phyloP scores from a whole-genome alignment of 2,329 filamentous ascomycete genomes.

The Cladophialophora psammophila region DNA sequence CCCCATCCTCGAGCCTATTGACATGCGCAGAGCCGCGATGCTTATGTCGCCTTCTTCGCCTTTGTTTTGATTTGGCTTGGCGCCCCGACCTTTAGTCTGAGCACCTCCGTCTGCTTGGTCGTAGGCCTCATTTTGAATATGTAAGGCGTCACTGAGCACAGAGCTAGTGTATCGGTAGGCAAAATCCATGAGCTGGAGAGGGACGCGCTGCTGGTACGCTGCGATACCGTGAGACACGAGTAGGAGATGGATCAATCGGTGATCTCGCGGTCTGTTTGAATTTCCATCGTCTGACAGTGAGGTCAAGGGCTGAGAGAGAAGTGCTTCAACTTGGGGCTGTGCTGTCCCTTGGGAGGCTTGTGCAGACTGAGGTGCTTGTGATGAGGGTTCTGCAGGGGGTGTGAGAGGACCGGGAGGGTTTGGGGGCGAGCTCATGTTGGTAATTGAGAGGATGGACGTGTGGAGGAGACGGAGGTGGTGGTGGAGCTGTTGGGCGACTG shows the following conservation, averaged over 20 bases:
- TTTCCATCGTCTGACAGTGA: constrained; percentile 56
- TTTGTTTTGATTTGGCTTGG: constrained; percentile 47
- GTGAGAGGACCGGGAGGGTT: constrained; percentile 48
- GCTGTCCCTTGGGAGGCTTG: constrained; percentile 32
- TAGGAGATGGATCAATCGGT: constrained; percentile 59
- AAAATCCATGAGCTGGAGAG: constrained; percentile 60
- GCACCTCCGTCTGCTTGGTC: constrained; percentile 48
- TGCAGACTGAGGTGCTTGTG: constrained; percentile 38
- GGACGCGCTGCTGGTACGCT: constrained; percentile 61
- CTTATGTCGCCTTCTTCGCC: constrained; percentile 61
- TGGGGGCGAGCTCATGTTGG: constrained; percentile 35
- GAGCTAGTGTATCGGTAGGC: constrained; percentile 62
- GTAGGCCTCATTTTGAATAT: constrained; percentile 60
- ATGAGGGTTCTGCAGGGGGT: constrained; percentile 51
- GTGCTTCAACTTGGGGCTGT: constrained; percentile 38
- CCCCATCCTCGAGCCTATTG: constrained; percentile 63
- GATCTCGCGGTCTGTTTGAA: constrained; percentile 57
- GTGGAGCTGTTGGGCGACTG: background rate
- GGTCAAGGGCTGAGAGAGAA: constrained; percentile 51
- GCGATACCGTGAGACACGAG: constrained; percentile 58
- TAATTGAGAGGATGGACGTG: background rate
- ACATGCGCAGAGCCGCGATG: constrained; percentile 65
- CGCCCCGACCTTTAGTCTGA: constrained; percentile 43
- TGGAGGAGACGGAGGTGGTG: background rate
- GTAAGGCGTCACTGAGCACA: constrained; percentile 60